Conservation (phyloP, 768 basidiomycete genomes). For the Tephrocybe sp. region DNA sequence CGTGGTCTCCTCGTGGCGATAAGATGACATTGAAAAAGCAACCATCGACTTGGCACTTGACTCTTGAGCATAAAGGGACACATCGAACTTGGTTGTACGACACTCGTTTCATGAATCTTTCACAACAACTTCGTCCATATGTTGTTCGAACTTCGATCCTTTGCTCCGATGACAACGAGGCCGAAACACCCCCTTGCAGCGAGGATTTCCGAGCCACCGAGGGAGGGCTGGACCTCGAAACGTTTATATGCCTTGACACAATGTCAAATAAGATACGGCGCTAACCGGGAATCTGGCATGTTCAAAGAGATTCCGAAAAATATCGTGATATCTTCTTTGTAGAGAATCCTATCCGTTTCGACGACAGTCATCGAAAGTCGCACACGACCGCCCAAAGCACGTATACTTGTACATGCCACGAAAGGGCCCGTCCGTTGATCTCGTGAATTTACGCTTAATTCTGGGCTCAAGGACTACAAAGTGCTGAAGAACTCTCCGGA, state of each 20-base stretch:
- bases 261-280: no score
- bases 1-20: constrained; percentile 8
- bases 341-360: no score
- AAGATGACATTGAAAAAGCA: neutral
- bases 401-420: no score
- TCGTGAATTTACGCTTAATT: no score
- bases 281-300: neutral
- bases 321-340: neutral
- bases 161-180: neutral
- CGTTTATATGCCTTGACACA: no score
- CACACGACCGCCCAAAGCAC: no score
- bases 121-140: neutral
- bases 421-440: no score
- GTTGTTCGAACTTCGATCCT: neutral
- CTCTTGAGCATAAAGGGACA: neutral
- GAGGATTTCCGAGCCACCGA: no score
- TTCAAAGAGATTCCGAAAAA: neutral
- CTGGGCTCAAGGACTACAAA: no score
- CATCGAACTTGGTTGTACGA: neutral
- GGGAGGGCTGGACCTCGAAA: no score
- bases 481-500: no score
- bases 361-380: no score
- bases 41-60: neutral
- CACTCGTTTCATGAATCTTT: neutral
- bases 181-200: neutral